phyloP scores from a whole-genome alignment of 2,329 filamentous ascomycete species.

The Chalaropsis ovoidea region DNA sequence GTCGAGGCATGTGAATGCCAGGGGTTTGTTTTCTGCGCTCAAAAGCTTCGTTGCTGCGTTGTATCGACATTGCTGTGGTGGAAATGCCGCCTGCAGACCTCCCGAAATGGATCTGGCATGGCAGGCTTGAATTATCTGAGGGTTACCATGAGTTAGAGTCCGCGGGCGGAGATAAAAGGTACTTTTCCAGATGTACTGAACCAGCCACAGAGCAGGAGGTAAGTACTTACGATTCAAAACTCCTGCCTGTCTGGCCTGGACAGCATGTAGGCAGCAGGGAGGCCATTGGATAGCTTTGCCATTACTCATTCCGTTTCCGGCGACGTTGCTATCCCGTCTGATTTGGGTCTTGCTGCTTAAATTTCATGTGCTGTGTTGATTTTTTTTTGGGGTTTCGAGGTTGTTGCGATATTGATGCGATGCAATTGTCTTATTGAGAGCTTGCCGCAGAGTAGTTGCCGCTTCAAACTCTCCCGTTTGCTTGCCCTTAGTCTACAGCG shows the following conservation, averaged over 20 bases:
- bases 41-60: not conserved
- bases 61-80: not conserved
- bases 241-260: not conserved
- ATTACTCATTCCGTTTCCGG: not conserved
- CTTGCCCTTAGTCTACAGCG: not conserved
- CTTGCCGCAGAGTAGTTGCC: not conserved
- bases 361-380: not conserved
- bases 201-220: too few relatives aligned
- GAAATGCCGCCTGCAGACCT: not conserved
- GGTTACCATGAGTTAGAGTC: not conserved
- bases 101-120: not conserved
- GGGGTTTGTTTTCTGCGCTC: not conserved
- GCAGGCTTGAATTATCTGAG: not conserved
- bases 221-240: not conserved
- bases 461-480: not conserved
- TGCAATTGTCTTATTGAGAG: conserved; percentile 2
- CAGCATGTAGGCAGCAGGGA: not conserved
- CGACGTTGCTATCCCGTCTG: not conserved
- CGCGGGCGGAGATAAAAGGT: not conserved
- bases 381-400: not conserved
- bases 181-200: not conserved
- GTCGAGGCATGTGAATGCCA: not conserved
- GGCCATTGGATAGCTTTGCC: too few relatives aligned
- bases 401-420: conserved; percentile 2
- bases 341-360: not conserved